phyloP scores from a whole-genome alignment of 306 rosid genomes.

The Acacia melanoxylon region DNA sequence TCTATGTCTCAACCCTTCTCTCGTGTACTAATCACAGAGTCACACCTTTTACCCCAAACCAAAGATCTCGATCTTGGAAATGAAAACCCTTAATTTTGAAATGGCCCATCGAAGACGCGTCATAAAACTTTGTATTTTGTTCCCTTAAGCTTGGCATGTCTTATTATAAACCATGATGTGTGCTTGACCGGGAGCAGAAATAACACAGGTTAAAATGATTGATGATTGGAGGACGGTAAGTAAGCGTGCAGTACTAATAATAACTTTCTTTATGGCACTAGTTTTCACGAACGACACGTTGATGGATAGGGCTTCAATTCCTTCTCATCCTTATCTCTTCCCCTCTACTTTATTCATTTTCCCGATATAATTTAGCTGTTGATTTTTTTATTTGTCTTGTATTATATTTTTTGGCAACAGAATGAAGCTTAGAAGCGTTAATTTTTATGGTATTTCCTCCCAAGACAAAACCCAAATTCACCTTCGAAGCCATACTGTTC shows the following conservation, averaged over 20 bases:
- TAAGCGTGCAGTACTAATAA: no score
- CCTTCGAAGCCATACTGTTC: slow-evolving; percentile 33
- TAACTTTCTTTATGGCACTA: not conserved
- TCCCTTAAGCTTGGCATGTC: not conserved
- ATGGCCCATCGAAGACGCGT: not conserved
- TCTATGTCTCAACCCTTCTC: not conserved
- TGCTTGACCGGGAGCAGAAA: not conserved
- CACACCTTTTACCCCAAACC: not conserved
- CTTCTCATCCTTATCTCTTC: not conserved
- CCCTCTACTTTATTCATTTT: not conserved
- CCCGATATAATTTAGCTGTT: not conserved
- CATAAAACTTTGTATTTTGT: not conserved
- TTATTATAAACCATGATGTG: not conserved
- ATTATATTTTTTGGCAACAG: no score
- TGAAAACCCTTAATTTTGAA: not conserved
- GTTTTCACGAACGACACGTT: not conserved
- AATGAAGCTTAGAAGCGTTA: no score
- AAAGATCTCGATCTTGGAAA: not conserved
- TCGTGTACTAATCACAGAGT: not conserved
- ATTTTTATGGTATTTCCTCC: fast-evolving
- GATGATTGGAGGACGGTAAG: no score
- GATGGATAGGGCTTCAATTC: not conserved
- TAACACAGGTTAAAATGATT: not conserved
- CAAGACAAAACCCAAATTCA: not conserved
- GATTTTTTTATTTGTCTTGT: no score